Evolutionary conservation across 2,329 filamentous ascomycete species (phyloP).

Genomic region (Exutisphaerella laricina): DNA sequence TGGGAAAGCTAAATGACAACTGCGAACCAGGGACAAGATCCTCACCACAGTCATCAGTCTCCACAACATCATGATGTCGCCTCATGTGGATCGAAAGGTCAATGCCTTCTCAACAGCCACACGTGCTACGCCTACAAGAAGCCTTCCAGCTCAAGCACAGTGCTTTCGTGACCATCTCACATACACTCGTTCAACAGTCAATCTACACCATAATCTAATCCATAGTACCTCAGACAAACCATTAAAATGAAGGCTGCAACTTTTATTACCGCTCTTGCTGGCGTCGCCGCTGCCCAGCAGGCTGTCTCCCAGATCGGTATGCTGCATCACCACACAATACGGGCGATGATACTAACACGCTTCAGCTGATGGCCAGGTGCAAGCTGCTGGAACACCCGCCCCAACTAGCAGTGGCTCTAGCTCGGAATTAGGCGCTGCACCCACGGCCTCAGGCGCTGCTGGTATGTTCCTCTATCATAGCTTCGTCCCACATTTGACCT

Average conservation of each 20-base stretch:
- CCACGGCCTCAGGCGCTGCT: neutral
- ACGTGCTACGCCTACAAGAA: neutral
- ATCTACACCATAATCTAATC: neutral
- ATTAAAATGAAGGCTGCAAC: constrained; percentile 8
- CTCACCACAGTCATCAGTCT: neutral
- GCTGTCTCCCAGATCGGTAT: constrained; percentile 9
- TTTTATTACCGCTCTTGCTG: constrained; percentile 2
- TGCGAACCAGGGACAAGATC: neutral
- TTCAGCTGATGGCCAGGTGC: constrained; percentile 10
- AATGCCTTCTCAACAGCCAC: constrained; percentile 2
- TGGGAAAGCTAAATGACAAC: neutral
- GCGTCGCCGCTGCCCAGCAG: constrained; percentile 9
- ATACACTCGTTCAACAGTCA: constrained; percentile 1
- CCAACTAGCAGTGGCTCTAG: neutral
- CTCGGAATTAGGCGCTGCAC: neutral
- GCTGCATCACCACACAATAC: neutral
- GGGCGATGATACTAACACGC: neutral
- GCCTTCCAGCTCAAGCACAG: neutral
- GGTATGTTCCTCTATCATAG: no score
- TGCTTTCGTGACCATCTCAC: neutral
- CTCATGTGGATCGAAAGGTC: neutral
- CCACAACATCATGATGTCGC: neutral
- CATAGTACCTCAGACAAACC: neutral
- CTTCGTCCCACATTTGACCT: no score
- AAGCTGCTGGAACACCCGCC: constrained; percentile 5